Percentiles rank a stretch among this genome's conserved stretches.
Conservation (phyloP, 345 rosid species). For the Litchi chinensis region DNA sequence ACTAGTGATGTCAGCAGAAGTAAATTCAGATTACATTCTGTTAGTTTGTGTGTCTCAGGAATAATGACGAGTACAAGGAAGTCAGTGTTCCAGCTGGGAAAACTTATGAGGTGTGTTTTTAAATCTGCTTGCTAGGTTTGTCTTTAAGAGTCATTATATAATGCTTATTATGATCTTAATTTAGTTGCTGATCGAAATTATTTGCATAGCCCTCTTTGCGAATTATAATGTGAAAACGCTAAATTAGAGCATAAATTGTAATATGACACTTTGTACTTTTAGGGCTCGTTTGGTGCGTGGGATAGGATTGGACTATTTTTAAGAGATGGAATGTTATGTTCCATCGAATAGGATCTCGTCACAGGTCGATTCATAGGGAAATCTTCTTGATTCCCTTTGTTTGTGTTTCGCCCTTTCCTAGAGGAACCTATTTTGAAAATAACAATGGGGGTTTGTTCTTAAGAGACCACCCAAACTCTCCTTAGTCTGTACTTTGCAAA, state of each 20-base stretch:
- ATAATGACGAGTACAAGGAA: constrained; percentile 86
- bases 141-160: neutral
- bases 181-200: neutral
- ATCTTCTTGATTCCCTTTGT: too few species aligned
- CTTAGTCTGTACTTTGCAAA: too few species aligned
- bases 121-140: constrained; percentile 9
- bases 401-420: too few species aligned
- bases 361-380: too few species aligned
- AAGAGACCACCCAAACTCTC: too few species aligned
- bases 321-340: too few species aligned
- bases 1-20: constrained; percentile 8
- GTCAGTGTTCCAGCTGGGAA: constrained; percentile 77
- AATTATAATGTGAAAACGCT: constrained; percentile 1
- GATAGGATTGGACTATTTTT: too few species aligned
- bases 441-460: too few species aligned
- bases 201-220: neutral
- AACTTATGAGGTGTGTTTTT: constrained; percentile 66
- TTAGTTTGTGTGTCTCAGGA: constrained; percentile 46
- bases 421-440: too few species aligned
- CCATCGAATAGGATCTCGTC: too few species aligned
- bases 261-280: neutral
- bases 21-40: constrained; percentile 22
- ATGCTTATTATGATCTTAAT: neutral
- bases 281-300: too few species aligned
- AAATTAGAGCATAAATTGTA: neutral